Evolutionary conservation across 345 rosid species (phyloP), one percentile per base, ranked within the genome.

Genomic region (Laguncularia racemosa): DNA sequence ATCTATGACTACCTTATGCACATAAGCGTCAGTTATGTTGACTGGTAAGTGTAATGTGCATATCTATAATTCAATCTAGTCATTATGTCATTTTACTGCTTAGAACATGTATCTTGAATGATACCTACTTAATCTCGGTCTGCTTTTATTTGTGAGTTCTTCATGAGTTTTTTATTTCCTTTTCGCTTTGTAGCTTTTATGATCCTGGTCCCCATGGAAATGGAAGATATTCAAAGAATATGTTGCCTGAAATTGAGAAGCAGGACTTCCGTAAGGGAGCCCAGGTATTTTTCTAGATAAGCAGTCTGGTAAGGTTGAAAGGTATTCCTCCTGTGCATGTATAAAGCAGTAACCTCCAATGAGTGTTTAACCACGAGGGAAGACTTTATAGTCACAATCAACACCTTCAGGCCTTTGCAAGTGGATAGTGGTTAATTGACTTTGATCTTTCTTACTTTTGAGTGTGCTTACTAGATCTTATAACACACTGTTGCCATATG

Each of bases 171-270:
- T 57, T 17, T 50, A 44, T 52, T 44, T 61, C 59, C 56, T 64
- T 46, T 76, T 63, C 62, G 55, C 80, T 15, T 0, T 4, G 28
- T 44, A 93, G 99, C 74, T 93, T 93, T 64, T 72, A 77, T 70
- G 99, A 93, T 79, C 96, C 77, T 44, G 96, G 97, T 46, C 96
- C 90, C 2, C 95, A 89, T 63, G 97, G 97, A 57, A 87, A 84
- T 6, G 97, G 99, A 51, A 85, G 96, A 71, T 89, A 87, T 76
- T 83, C 96, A 59, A 89, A 89, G 49, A 80, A 81, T 69, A 89
- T 93, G 99, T 74, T 86, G 65, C 99, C 99, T 57, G 96, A 86
- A 71, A 67, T 93, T 26, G 84, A 83, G 64, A 66, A 66, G 83
- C 77, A 78, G 69, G 91, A 93, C 66, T 93, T 93, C 63, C 80